A percentile compares a stretch with the other conserved stretches of the same genome.
phyloP scores from a whole-genome alignment of 2,329 filamentous ascomycete species.

The Neocatenulostroma microsporum region DNA sequence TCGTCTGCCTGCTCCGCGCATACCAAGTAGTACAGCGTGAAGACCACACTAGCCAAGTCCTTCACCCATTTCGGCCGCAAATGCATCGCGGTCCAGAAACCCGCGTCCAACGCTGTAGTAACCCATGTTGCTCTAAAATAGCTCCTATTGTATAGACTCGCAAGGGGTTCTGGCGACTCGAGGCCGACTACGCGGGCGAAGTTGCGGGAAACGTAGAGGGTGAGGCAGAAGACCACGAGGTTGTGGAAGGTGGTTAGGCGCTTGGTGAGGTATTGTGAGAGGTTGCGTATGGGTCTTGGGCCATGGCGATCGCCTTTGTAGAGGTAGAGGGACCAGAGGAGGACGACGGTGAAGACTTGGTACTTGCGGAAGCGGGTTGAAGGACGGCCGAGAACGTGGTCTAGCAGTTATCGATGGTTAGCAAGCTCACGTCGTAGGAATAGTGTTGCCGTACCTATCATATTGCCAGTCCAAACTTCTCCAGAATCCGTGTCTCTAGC shows the following conservation, averaged over 20 bases:
- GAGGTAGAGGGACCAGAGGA: constrained; percentile 85
- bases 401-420: constrained; percentile 35
- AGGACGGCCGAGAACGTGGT: constrained; percentile 86
- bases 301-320: constrained; percentile 79
- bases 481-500: background rate
- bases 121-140: constrained; percentile 98
- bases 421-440: background rate
- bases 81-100: constrained; percentile 97
- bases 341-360: constrained; percentile 82
- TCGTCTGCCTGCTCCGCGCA: constrained; percentile 92
- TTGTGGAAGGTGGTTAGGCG: constrained; percentile 84
- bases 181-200: constrained; percentile 87
- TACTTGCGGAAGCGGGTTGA: constrained; percentile 86
- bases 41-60: constrained; percentile 74
- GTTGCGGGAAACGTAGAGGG: constrained; percentile 85
- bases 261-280: constrained; percentile 64
- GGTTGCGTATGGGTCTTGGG: constrained; percentile 59
- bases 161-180: constrained; percentile 85
- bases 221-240: constrained; percentile 77
- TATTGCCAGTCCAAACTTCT: background rate
- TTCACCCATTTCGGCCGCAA: constrained; percentile 72
- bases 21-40: constrained; percentile 83
- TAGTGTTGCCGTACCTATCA: constrained; percentile 3
- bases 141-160: constrained; percentile 83
- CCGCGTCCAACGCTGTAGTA: constrained; percentile 85